Evolutionary conservation across 2,329 filamentous ascomycete species (phyloP).

Genomic region (Orbilia brochopaga): DNA sequence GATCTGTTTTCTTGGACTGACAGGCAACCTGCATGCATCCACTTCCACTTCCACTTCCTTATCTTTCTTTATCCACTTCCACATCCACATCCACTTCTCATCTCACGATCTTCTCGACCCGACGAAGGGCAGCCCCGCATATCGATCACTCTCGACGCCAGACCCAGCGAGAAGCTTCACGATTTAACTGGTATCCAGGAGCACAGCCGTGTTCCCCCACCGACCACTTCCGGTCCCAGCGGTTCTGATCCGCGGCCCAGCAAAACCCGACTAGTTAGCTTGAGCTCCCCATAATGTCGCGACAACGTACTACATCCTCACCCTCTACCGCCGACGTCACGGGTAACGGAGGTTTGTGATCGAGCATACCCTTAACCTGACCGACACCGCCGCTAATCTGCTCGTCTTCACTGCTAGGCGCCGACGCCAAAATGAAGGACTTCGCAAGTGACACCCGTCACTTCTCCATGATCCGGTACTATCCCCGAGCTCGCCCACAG

Average conservation of each 20-base stretch:
- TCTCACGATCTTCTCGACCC: background rate
- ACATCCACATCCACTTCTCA: slow-evolving; percentile 9
- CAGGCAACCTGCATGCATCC: slow-evolving; percentile 5
- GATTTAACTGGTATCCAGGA: background rate
- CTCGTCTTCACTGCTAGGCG: slow-evolving; percentile 33
- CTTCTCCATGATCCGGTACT: slow-evolving; percentile 61
- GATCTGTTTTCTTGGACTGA: slow-evolving; percentile 42
- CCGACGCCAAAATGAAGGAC: slow-evolving; percentile 52
- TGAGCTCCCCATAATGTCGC: slow-evolving; percentile 32
- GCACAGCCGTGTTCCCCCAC: background rate
- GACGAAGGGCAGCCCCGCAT: background rate
- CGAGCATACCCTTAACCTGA: background rate
- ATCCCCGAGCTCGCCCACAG: slow-evolving; percentile 15
- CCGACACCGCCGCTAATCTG: background rate
- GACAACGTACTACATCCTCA: slow-evolving; percentile 36
- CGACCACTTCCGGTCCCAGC: slow-evolving; percentile 15
- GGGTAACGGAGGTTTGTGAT: slow-evolving; percentile 40
- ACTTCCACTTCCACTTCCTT: background rate
- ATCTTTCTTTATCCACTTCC: slow-evolving; percentile 6
- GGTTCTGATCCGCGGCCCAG: slow-evolving; percentile 1
- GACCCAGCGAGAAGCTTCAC: background rate
- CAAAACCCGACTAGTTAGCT: slow-evolving; percentile 16
- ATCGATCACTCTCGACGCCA: background rate
- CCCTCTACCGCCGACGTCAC: slow-evolving; percentile 17
- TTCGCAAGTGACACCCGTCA: slow-evolving; percentile 52